Base-by-base conservation (phyloP, 169 alveolate genomes). In the Babesia microti region DNA sequence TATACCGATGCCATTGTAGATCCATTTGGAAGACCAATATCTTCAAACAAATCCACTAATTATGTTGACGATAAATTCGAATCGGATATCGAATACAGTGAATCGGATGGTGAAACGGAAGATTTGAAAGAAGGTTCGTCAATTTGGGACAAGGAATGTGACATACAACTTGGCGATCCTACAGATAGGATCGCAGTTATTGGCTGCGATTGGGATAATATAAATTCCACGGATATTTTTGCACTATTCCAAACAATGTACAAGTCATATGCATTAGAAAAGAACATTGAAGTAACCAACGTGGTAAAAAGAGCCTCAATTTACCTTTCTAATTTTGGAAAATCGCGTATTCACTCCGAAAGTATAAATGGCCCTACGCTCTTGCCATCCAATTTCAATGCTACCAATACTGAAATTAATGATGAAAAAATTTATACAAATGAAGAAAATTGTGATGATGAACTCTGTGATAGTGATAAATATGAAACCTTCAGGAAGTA, bases 121-220 rank as follows among this genome's bases (percentile, higher is more conserved):
- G 51, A 28, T 30, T 41, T 28, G n/a, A 28, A 30, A 9, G 29
- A 6, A 15, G 51, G 21, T 17, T 55, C 18, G 36, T 45, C 47
- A 7, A 59, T 63, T 19, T 53, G 59, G 4, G 56, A 26, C 3
- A 46, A 43, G 19, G 78, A 69, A 45, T 19, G 33, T 55, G 46
- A 40, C 53, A 21, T 44, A 37, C 35, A 43, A 58, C n/a, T 58
- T 46, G 88, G 89, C 36, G 69, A 89, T 33, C 91, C 80, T 19
- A 76, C 89, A 9, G 72, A 72, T 43, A 89, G 97, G 58, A 43
- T 94, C 14, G 97, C 98, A 11, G 84, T 94, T n/a, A 75, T 88
- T 45, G 97, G 96, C 50, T 79, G 91, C 34, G 98, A 94, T 61
- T 94, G 98, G 98, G 94, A 89, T 24, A 79, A 89, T 61, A 83